These are phyloP conservation scores for Penicillium chermesinum DNA, from an alignment of 495 filamentous ascomycete genomes.

Conservation along the genomic window DNA sequence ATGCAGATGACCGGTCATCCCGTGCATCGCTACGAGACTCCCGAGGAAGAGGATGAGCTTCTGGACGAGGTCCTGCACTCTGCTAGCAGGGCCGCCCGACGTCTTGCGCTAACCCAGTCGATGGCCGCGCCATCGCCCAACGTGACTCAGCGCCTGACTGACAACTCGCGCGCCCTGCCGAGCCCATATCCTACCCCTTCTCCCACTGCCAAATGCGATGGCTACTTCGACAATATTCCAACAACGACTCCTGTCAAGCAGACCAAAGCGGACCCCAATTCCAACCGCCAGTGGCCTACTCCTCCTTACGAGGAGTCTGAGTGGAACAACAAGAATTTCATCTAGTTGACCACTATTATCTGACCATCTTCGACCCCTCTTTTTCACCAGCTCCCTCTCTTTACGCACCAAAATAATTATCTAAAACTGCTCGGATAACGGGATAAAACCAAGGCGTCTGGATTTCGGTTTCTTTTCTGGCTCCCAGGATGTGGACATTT, in stretches of 20 bases:
- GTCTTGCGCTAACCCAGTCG: constrained; percentile 46
- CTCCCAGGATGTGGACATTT: constrained; percentile 22
- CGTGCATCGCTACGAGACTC: constrained; percentile 79
- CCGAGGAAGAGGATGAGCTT: constrained; percentile 94
- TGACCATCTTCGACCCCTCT: constrained; percentile 7
- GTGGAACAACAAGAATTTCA: constrained; percentile 67
- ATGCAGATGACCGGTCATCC: constrained; percentile 70
- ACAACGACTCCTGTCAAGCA: constrained; percentile 48
- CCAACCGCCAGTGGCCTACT: constrained; percentile 82
- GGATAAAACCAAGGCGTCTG: constrained; percentile 35
- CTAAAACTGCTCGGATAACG: constrained; percentile 24
- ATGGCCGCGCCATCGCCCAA: constrained; percentile 34
- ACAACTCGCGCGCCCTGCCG: constrained; percentile 49
- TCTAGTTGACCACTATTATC: constrained; percentile 26
- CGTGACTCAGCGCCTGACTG: constrained; percentile 23
- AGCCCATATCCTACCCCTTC: constrained; percentile 90
- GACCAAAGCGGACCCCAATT: constrained; percentile 52
- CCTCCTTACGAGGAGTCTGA: constrained; percentile 88
- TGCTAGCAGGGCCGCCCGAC: constrained; percentile 51
- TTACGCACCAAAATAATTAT: constrained; percentile 24
- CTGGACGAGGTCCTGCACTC: constrained; percentile 74
- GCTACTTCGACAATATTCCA: constrained; percentile 49
- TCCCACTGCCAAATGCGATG: constrained; percentile 74
- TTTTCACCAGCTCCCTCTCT: constrained; percentile 14
- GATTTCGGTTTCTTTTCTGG: constrained; percentile 30